Conservation (phyloP, 441 rosid genomes). For the Pelargonium myrrhifolium region DNA sequence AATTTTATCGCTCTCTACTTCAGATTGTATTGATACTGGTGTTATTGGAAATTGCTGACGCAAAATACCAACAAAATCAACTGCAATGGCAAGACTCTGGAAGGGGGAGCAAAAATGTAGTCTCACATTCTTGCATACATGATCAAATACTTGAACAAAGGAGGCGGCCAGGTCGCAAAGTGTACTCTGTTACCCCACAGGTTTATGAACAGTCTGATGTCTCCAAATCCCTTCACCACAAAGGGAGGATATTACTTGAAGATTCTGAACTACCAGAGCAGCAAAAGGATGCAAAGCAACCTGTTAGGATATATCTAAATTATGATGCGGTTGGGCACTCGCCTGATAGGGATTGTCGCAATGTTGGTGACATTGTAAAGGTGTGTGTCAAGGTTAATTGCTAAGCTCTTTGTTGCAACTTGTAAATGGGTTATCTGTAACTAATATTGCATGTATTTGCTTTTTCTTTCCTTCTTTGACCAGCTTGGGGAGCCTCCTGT, state of each 20-base stretch:
- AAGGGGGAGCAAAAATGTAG: constrained; percentile 35
- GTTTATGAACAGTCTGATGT: constrained; percentile 51
- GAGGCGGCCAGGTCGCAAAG: constrained; percentile 75
- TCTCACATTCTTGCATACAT: constrained; percentile 88
- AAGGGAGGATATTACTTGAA: constrained; percentile 76
- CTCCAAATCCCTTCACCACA: constrained; percentile 34
- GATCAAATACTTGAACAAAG: constrained; percentile 89
- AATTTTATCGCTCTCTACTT: constrained; percentile 10
- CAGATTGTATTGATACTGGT: constrained; percentile 59
- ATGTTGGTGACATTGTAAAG: constrained; percentile 83
- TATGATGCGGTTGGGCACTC: constrained; percentile 99
- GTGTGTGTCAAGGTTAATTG: constrained; percentile 25
- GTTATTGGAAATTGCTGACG: constrained; percentile 40
- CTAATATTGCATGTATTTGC: constrained; percentile 20
- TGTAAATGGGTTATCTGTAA: not conserved
- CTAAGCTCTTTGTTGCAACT: not conserved
- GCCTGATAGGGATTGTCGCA: constrained; percentile 74
- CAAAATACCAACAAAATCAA: constrained; percentile 30
- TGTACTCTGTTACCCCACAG: constrained; percentile 83
- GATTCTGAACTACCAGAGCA: constrained; percentile 26
- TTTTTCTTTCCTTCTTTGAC: constrained; percentile 12
- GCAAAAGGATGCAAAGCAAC: constrained; percentile 57
- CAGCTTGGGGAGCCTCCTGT: constrained; percentile 94
- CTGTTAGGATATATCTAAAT: constrained; percentile 87
- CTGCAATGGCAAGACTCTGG: constrained; percentile 34